A percentile compares a stretch with the other conserved stretches of the same genome.
phyloP scores from a whole-genome alignment of 805 yeast species.

The Candida taoyuanica region DNA sequence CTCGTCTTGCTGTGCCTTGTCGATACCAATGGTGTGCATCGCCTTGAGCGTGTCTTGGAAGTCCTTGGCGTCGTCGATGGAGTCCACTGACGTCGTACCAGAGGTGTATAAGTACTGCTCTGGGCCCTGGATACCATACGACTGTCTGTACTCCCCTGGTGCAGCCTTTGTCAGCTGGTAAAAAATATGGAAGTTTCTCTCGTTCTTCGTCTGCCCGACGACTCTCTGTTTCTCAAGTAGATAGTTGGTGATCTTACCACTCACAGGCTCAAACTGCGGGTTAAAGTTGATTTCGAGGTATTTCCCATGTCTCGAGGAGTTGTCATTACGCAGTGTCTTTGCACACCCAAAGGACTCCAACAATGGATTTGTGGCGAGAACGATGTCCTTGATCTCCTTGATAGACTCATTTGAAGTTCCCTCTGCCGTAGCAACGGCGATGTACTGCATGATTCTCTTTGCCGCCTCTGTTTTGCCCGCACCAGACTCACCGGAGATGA shows the following conservation, averaged over 20 bases:
- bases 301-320: constrained; percentile 89
- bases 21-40: constrained; percentile 81
- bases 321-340: constrained; percentile 82
- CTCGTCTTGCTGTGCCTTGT: constrained; percentile 81
- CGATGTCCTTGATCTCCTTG: constrained; percentile 92
- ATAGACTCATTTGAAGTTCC: constrained; percentile 60
- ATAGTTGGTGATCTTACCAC: constrained; percentile 95
- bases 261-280: constrained; percentile 77
- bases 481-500: constrained; percentile 96
- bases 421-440: constrained; percentile 81
- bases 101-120: constrained; percentile 90
- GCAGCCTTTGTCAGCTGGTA: constrained; percentile 95
- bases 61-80: constrained; percentile 79
- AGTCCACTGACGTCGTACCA: constrained; percentile 79
- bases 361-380: constrained; percentile 91
- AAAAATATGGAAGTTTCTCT: constrained; percentile 95
- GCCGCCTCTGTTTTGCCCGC: constrained; percentile 99
- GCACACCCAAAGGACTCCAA: constrained; percentile 94
- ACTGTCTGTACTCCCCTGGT: constrained; percentile 74
- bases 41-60: constrained; percentile 78
- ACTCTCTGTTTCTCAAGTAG: constrained; percentile 93
- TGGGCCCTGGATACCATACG: constrained; percentile 88
- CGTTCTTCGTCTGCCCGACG: constrained; percentile 88
- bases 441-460: constrained; percentile 94
- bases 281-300: constrained; percentile 90